Base-by-base conservation (phyloP, 805 yeast species). In the Ogataea polymorpha region DNA sequence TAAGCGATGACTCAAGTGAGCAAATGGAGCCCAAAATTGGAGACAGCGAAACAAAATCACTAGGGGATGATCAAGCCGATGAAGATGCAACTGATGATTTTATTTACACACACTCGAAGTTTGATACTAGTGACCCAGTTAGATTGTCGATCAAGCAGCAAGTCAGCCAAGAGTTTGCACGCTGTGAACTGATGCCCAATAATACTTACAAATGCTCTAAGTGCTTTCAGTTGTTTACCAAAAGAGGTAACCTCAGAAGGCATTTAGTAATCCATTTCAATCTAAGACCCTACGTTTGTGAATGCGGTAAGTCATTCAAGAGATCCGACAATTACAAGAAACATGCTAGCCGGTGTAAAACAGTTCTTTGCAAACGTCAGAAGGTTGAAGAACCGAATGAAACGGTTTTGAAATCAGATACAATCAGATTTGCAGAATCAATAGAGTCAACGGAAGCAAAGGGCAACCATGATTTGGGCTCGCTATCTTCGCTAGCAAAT, bases 301-400 rank as follows among this genome's bases (percentile, higher is more conserved):
- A 41, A 3, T 55, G 59, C 37, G 59, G 58, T 6, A 49, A 47
- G 28, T 47, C 51, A 2, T 55, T 55, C 44, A 51, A 50, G 35
- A 41, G 59, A 33, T 53, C 58, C 1, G 59, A 55, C 32, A 55
- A 55, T 26, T 55, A 34, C 35, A 54, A 52, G 34, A 53, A 49
- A 14, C 59, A 55, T 41, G 40, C 42, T 5, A 33, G 36, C 7
- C 42, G 50, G 12, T 55, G 59, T 39, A 55, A 49, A 23, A 35
- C 16, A 9, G 25, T 48, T 24, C 6, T 25, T 15, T 7, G 23
- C n/a, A 34, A 30, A 15, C 30, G 43, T 13, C 35, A 29, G 17
- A 26, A 28, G 14, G 14, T 23, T 20, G 43, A 17, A 24, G 14
- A 12, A 17, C 32, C 15, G n/a, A 23, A n/a, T 15, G 29, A 11